Percentiles rank a stretch among this genome's conserved stretches.
These are phyloP conservation scores for Xerocomus spinulosus DNA, from an alignment of 768 basidiomycete species.

Conservation along the genomic window DNA sequence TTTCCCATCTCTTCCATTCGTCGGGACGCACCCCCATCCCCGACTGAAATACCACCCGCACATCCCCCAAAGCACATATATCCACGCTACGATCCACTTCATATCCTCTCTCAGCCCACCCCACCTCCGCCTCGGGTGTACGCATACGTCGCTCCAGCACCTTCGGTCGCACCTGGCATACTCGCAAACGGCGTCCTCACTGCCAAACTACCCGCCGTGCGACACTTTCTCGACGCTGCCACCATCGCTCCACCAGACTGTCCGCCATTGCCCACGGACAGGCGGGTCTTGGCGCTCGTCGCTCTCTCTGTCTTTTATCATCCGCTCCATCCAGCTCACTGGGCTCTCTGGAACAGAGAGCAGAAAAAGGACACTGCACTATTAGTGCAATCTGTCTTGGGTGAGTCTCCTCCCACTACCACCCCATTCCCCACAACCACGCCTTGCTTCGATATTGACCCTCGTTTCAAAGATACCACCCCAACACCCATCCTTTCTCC, in stretches of 20 bases:
- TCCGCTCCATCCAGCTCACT: constrained; percentile 52
- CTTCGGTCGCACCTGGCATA: constrained; percentile 33
- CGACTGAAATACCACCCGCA: constrained; percentile 18
- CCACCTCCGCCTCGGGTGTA: constrained; percentile 19
- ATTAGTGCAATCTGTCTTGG: constrained; percentile 49
- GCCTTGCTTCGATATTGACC: constrained; percentile 6
- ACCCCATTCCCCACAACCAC: not conserved
- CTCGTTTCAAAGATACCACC: constrained; percentile 18
- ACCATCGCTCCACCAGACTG: constrained; percentile 37
- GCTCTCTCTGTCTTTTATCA: constrained; percentile 57
- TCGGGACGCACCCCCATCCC: constrained; percentile 22
- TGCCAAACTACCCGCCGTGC: constrained; percentile 45
- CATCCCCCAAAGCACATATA: constrained; percentile 25
- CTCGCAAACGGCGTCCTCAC: constrained; percentile 41
- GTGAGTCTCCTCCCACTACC: constrained; percentile 36
- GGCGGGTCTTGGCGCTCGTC: constrained; percentile 49
- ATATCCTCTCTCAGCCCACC: constrained; percentile 22
- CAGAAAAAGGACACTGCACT: constrained; percentile 45
- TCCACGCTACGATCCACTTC: constrained; percentile 32
- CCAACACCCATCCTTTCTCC: constrained; percentile 33
- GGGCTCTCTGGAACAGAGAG: constrained; percentile 59
- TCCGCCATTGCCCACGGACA: constrained; percentile 37
- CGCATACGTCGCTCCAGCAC: constrained; percentile 18
- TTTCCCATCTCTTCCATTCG: constrained; percentile 40
- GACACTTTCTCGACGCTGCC: constrained; percentile 42